These are phyloP conservation scores for Aspergillus funiculosus DNA, from an alignment of 495 filamentous ascomycete genomes.

Conservation along the genomic window DNA sequence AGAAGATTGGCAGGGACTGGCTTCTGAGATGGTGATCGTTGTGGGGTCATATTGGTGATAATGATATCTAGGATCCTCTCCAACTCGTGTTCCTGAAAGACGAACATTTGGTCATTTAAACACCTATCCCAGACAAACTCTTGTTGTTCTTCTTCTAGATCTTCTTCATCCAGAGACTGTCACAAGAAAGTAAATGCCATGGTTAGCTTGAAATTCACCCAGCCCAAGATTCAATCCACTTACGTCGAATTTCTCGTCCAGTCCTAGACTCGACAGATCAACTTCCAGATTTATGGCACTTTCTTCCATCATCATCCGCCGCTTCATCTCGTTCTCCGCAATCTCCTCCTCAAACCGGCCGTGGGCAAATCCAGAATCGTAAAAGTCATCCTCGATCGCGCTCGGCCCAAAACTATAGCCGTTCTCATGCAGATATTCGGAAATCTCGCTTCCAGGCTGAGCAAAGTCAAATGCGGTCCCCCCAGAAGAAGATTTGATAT, in stretches of 20 bases:
- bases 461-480: slow-evolving; percentile 97
- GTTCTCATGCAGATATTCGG: slow-evolving; percentile 85
- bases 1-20: slow-evolving; percentile 96
- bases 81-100: slow-evolving; percentile 92
- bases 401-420: slow-evolving; percentile 84
- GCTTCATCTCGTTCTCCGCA: slow-evolving; percentile 91
- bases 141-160: slow-evolving; percentile 81
- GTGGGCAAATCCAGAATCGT: slow-evolving; percentile 85
- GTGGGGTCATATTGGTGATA: slow-evolving; percentile 97
- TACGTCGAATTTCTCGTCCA: slow-evolving; percentile 94
- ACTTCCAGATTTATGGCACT: slow-evolving; percentile 97
- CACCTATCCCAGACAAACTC: slow-evolving; percentile 98
- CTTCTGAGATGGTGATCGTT: slow-evolving; percentile 91
- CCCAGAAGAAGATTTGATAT: slow-evolving; percentile 88
- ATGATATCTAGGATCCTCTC: slow-evolving; percentile 87
- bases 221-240: slow-evolving; percentile 28
- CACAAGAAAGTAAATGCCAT: not conserved
- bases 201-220: slow-evolving; percentile 1
- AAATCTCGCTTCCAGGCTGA: slow-evolving; percentile 91
- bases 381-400: slow-evolving; percentile 92
- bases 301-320: slow-evolving; percentile 99
- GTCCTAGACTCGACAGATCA: slow-evolving; percentile 88
- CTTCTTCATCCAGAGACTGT: slow-evolving; percentile 64
- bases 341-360: slow-evolving; percentile 95
- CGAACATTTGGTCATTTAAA: slow-evolving; percentile 98